A percentile compares a stretch with the other conserved stretches of the same genome.
Evolutionary conservation across 2,329 filamentous ascomycete species (phyloP).

Genomic region (Karstenula rhodostoma): DNA sequence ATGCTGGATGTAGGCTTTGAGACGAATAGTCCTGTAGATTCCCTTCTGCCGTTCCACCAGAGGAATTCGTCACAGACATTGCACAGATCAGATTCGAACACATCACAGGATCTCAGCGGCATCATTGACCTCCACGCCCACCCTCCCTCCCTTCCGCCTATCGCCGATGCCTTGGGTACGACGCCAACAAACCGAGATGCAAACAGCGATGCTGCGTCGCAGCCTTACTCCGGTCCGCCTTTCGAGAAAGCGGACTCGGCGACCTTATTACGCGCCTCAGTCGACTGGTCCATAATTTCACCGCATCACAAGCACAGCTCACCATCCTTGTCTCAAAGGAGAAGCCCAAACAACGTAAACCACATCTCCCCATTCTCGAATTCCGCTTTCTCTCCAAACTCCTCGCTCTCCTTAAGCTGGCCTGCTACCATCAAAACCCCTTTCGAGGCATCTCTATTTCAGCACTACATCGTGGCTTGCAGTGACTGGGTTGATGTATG

Average conservation of each 20-base stretch:
- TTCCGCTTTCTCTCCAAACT: conserved; percentile 35
- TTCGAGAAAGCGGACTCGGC: conserved; percentile 2
- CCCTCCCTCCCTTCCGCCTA: conserved; percentile 23
- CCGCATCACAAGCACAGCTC: conserved; percentile 9
- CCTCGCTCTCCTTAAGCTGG: conserved; percentile 31
- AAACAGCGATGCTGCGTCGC: conserved; percentile 3
- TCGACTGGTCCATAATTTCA: conserved; percentile 10
- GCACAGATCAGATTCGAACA: conserved; percentile 13
- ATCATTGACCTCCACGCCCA: conserved; percentile 20
- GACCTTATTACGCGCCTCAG: background rate
- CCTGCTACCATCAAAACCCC: conserved; percentile 34
- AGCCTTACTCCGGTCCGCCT: background rate
- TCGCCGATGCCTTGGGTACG: conserved; percentile 26
- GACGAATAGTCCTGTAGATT: conserved; percentile 8
- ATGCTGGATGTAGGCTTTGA: conserved; percentile 7
- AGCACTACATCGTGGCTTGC: conserved; percentile 42
- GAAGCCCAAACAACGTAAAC: conserved; percentile 11
- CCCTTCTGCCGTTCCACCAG: conserved; percentile 21
- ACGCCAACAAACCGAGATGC: conserved; percentile 1
- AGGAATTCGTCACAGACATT: conserved; percentile 16
- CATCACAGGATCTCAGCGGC: conserved; percentile 19
- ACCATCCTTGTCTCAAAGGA: conserved; percentile 10
- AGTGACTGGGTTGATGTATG: conserved; percentile 41
- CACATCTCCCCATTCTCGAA: conserved; percentile 33
- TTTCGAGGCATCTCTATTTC: conserved; percentile 37